Evolutionary conservation across 148 eudicot genomes (phyloP).

Genomic region (Cornus florida): DNA sequence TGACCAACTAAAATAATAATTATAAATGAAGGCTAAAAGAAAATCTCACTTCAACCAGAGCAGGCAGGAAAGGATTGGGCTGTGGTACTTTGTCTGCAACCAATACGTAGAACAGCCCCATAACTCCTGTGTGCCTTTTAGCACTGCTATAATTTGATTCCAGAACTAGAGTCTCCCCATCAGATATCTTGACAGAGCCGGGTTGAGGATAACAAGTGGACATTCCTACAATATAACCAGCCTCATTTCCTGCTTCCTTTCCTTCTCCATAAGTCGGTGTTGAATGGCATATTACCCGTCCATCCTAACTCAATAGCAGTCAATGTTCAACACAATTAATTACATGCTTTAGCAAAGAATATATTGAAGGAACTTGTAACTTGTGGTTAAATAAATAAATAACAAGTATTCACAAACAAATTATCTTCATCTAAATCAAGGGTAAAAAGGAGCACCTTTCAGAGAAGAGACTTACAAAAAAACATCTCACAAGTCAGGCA

Average conservation of each 20-base stretch:
- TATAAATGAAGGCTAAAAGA: background rate
- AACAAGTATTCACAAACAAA: no score
- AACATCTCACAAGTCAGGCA: no score
- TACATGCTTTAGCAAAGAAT: no score
- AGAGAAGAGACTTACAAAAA: no score
- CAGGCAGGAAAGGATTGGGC: conserved; percentile 10
- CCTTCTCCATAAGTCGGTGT: conserved; percentile 72
- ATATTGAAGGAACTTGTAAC: no score
- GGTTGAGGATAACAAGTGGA: no score
- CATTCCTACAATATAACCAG: conserved; percentile 15
- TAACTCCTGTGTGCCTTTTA: conserved; percentile 74
- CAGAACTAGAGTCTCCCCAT: no score
- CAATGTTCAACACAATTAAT: background rate
- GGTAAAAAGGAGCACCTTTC: no score
- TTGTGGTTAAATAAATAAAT: no score
- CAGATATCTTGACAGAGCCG: no score
- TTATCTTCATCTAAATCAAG: no score
- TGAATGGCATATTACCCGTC: conserved; percentile 70
- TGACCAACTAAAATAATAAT: background rate
- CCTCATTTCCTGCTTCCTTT: conserved; percentile 72
- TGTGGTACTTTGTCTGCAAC: conserved; percentile 53
- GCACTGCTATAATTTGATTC: background rate
- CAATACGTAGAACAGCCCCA: conserved; percentile 89
- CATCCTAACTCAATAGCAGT: conserved; percentile 47
- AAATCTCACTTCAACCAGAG: conserved; percentile 19